Percentiles rank a stretch among this genome's conserved stretches.
These are phyloP conservation scores for Russula compacta DNA, from an alignment of 768 basidiomycete species.

Conservation along the genomic window DNA sequence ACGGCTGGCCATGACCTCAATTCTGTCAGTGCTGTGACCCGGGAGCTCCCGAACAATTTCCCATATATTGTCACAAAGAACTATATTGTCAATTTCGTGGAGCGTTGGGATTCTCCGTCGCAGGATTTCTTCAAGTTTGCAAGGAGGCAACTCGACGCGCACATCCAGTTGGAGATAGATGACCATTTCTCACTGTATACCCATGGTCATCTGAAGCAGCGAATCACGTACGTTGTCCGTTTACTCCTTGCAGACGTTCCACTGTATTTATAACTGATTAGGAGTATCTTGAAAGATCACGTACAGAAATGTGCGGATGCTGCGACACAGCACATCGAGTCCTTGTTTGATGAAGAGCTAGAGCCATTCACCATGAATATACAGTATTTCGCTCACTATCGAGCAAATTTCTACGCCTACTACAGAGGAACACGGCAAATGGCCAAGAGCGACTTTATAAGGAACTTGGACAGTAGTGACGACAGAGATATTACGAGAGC, in stretches of 20 bases:
- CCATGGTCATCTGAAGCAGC: conserved; percentile 18
- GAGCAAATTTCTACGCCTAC: conserved; percentile 38
- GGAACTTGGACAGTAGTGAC: not conserved
- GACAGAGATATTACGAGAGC: not conserved
- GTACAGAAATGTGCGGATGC: conserved; percentile 1
- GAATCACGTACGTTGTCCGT: conserved; percentile 8
- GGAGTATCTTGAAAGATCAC: conserved; percentile 6
- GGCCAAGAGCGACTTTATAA: not conserved
- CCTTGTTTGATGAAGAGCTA: conserved; percentile 6
- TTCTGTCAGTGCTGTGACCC: conserved; percentile 44
- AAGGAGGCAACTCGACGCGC: not conserved
- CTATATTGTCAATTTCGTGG: conserved; percentile 18
- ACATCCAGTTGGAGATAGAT: conserved; percentile 16
- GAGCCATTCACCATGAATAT: conserved; percentile 23
- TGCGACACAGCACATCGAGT: conserved; percentile 4
- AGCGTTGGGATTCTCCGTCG: conserved; percentile 19
- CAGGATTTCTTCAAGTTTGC: conserved; percentile 19
- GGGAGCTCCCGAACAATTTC: conserved; percentile 57
- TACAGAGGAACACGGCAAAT: conserved; percentile 33
- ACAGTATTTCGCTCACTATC: conserved; percentile 26
- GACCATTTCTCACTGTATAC: conserved; percentile 20
- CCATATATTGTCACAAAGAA: conserved; percentile 35
- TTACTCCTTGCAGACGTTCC: not conserved
- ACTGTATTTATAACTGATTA: not conserved
- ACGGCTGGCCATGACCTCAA: not conserved